These are phyloP conservation scores for Ogataea degrootiae DNA, from an alignment of 805 yeast genomes.

Conservation along the genomic window DNA sequence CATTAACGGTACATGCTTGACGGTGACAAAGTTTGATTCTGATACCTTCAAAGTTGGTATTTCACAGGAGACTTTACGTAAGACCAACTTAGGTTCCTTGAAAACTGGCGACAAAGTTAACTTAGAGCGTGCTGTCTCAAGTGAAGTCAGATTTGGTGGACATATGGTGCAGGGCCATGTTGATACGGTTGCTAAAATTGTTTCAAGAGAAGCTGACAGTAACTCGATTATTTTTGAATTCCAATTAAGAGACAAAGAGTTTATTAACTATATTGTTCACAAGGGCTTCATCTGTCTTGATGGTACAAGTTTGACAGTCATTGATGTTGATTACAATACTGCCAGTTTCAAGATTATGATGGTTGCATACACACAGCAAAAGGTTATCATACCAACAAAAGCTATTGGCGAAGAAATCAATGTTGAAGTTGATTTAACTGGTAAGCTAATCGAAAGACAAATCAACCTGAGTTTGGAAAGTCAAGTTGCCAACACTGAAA, in stretches of 20 bases:
- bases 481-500: slow-evolving; percentile 45
- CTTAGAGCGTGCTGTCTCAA: slow-evolving; percentile 84
- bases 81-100: slow-evolving; percentile 70
- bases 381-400: slow-evolving; percentile 70
- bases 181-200: slow-evolving; percentile 77
- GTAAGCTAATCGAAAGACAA: slow-evolving; percentile 87
- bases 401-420: slow-evolving; percentile 63
- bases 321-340: slow-evolving; percentile 59
- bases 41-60: slow-evolving; percentile 79
- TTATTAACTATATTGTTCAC: slow-evolving; percentile 76
- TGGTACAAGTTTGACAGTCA: slow-evolving; percentile 89
- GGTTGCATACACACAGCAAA: slow-evolving; percentile 84
- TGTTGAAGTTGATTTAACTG: slow-evolving; percentile 92
- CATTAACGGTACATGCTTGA: slow-evolving; percentile 84
- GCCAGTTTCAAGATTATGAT: slow-evolving; percentile 77
- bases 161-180: slow-evolving; percentile 98
- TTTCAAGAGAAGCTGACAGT: slow-evolving; percentile 51
- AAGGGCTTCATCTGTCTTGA: slow-evolving; percentile 93
- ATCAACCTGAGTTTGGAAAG: slow-evolving; percentile 53
- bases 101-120: slow-evolving; percentile 61
- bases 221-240: slow-evolving; percentile 78
- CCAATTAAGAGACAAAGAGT: slow-evolving; percentile 56
- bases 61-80: slow-evolving; percentile 84
- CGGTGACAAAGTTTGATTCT: slow-evolving; percentile 74
- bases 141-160: slow-evolving; percentile 86